Evolutionary conservation across 2,329 filamentous ascomycete species (phyloP).

Genomic region (Venturia effusa): DNA sequence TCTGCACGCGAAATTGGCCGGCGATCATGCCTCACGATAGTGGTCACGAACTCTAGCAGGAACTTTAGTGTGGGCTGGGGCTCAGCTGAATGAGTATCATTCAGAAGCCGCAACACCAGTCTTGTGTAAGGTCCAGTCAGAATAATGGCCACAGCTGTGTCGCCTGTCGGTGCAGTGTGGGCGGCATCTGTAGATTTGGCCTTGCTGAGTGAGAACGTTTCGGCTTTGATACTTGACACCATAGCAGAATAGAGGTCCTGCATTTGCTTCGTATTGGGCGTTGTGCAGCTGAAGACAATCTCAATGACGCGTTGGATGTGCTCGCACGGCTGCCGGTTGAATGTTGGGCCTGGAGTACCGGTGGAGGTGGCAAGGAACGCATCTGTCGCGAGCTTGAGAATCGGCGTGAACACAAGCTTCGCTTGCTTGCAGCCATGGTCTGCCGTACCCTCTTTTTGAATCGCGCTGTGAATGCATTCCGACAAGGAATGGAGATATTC

Average conservation of each 20-base stretch:
- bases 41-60: background rate
- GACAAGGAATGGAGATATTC: background rate
- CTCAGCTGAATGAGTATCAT: background rate
- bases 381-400: background rate
- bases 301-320: background rate
- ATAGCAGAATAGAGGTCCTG: background rate
- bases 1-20: background rate
- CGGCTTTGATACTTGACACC: background rate
- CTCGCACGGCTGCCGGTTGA: background rate
- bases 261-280: background rate
- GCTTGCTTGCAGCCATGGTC: background rate
- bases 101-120: background rate
- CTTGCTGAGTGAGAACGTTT: background rate
- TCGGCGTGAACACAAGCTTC: background rate
- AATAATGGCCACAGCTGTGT: constrained; percentile 1
- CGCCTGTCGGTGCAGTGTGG: background rate
- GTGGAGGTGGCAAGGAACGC: background rate
- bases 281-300: background rate
- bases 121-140: background rate
- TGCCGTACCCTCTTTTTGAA: background rate
- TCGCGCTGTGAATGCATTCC: background rate
- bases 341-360: background rate
- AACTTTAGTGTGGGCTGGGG: background rate
- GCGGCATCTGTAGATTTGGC: background rate
- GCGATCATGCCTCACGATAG: background rate